Base-by-base conservation (phyloP, 495 filamentous ascomycete genomes). In the Xylaria palmicola region DNA sequence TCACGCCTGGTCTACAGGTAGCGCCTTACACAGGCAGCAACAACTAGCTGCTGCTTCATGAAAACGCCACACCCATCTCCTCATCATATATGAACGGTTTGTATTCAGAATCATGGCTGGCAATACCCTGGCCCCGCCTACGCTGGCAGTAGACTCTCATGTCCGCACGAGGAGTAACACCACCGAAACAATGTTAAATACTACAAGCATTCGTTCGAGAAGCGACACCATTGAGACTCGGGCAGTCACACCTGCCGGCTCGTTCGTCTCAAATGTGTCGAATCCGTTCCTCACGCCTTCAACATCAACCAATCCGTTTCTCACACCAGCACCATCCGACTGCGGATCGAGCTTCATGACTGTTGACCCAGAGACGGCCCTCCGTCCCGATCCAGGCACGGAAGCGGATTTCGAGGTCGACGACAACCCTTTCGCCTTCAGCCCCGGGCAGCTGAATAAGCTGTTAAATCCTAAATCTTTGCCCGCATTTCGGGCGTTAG, bases 391-490 rank as follows among this genome's bases (percentile, higher is more conserved):
- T 72, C 85, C 85, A 6, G 85, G 87, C 9, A 88, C 83, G 1
- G 88, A 92, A 66, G 74, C 68, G 1, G 89, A 91, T 64, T 96
- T 93, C 64, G 61, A 84, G 32, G 87, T 91, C 12, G 79, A 85
- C 24, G 80, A 93, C 58, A 95, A 95, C 71, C 85, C 79, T 39
- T 95, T 95, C 59, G 91, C 89, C 1, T 94, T 91, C 62, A 85
- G 88, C 1, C 91, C 89, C 0, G 91, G 92, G 0, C 90, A 93
- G 49, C 67, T 96, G 65, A 85, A 82, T 53, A 95, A 93, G 69
- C 69, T 95, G 8, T 74, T 89, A 39, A 92, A 92, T 56, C 92
- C 92, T 0, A 96, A 96, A 75, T 92, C 80, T 62, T 77, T 92
- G 50, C 78, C 81, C 44, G 91, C 90, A 0, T 90, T 95, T 60